Percentiles rank a stretch among this genome's conserved stretches.
phyloP scores from a whole-genome alignment of 2,329 filamentous ascomycete species.

The Ophiostoma ulmi region DNA sequence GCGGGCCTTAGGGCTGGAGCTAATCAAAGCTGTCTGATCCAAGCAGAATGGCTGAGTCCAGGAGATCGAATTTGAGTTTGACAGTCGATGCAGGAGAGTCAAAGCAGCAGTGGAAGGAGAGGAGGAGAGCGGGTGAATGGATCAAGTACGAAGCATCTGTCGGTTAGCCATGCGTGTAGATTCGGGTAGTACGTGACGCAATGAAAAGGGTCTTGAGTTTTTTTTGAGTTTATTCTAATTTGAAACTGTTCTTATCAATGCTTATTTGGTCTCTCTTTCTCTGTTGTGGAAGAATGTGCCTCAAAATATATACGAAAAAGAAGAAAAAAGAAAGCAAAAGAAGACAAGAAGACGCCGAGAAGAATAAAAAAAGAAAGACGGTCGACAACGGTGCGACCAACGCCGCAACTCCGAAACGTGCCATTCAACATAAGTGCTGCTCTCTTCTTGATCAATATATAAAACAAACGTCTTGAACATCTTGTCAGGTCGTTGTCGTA shows the following conservation, averaged over 20 bases:
- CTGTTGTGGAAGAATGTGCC: not conserved
- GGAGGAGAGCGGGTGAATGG: not conserved
- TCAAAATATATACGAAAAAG: not conserved
- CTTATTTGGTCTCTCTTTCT: too few species aligned
- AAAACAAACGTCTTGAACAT: not conserved
- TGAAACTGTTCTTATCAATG: too few species aligned
- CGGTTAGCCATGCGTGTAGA: not conserved
- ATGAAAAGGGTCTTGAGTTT: not conserved
- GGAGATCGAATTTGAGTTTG: not conserved
- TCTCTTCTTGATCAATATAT: not conserved
- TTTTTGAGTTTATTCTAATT: not conserved
- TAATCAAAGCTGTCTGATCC: constrained; percentile 15
- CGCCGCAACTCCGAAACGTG: not conserved
- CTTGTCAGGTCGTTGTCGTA: not conserved
- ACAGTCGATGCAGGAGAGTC: not conserved
- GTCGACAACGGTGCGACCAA: not conserved
- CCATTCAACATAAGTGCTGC: not conserved
- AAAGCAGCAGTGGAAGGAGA: not conserved
- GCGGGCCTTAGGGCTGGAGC: not conserved
- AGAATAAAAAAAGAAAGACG: not conserved
- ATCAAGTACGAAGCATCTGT: not conserved
- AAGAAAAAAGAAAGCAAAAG: not conserved
- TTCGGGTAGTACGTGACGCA: constrained; percentile 2
- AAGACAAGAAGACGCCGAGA: not conserved
- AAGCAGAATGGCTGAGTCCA: not conserved